Percentiles rank a stretch among this genome's conserved stretches.
Conservation (phyloP, 331 rosid genomes). For the Telfairia occidentalis region DNA sequence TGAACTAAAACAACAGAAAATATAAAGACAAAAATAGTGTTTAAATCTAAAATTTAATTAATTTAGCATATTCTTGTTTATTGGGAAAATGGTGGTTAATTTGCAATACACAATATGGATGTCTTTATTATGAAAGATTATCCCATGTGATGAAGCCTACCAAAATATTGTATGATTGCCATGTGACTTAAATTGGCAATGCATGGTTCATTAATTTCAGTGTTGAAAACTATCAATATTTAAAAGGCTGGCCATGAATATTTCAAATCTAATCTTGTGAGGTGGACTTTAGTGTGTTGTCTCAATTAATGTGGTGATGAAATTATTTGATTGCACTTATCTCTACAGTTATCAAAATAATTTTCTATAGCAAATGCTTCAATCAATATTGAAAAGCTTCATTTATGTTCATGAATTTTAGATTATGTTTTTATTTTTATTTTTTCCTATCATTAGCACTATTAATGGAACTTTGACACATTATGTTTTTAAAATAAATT, state of each 20-base stretch:
- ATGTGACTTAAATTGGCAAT: background rate
- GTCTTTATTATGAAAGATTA: background rate
- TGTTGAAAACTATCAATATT: background rate
- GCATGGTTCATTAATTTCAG: background rate
- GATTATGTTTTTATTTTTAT: background rate
- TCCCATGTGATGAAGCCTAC: background rate
- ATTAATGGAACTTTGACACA: background rate
- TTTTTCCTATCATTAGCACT: background rate
- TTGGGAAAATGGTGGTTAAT: background rate
- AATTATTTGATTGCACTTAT: background rate
- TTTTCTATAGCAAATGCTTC: background rate
- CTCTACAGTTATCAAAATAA: background rate
- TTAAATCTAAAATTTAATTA: too few species aligned
- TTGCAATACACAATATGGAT: background rate
- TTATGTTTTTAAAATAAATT: background rate
- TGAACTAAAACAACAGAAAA: too few species aligned
- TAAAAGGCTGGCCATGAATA: background rate
- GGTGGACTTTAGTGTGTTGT: conserved; percentile 2
- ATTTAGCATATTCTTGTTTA: too few species aligned
- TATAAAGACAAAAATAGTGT: too few species aligned
- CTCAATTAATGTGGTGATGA: background rate
- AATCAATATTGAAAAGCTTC: background rate
- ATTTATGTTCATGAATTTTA: background rate
- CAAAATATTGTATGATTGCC: background rate
- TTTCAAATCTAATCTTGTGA: background rate